These are phyloP conservation scores for Diplocarpon rosae DNA, from an alignment of 2,329 filamentous ascomycete genomes.

Conservation along the genomic window DNA sequence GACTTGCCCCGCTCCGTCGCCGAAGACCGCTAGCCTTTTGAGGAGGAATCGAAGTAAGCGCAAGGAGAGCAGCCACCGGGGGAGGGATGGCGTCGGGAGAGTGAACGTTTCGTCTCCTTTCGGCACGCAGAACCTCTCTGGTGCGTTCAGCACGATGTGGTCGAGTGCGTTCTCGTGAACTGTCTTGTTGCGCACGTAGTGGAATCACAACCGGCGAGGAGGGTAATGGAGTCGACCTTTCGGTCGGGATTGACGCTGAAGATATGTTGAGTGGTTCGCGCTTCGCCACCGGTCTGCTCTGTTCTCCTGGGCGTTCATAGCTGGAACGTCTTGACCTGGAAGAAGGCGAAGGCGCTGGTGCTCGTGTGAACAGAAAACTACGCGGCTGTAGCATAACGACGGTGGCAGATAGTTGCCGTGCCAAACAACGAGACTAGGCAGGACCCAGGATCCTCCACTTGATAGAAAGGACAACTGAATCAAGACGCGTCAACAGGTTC, in stretches of 20 bases:
- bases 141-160: conserved; percentile 15
- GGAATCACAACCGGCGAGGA: conserved; percentile 26
- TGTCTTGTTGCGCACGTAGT: conserved; percentile 17
- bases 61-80: conserved; percentile 49
- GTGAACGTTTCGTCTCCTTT: conserved; percentile 31
- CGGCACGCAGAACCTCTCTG: conserved; percentile 8
- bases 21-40: conserved; percentile 26
- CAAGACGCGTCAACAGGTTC: neutral
- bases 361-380: conserved; percentile 20
- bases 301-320: conserved; percentile 13
- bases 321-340: conserved; percentile 8
- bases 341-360: conserved; percentile 2
- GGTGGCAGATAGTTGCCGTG: neutral
- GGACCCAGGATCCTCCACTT: conserved; percentile 1
- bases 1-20: conserved; percentile 13
- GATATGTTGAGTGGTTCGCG: conserved; percentile 4
- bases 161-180: conserved; percentile 14
- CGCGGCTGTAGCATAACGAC: conserved; percentile 21
- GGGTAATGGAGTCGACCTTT: conserved; percentile 15
- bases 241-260: conserved; percentile 6
- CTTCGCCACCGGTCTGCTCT: conserved; percentile 8
- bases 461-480: conserved; percentile 1
- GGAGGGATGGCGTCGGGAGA: conserved; percentile 45
- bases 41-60: conserved; percentile 48
- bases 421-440: neutral